phyloP scores from a whole-genome alignment of 257 asterid genomes.

The Solanum bulbocastanum region DNA sequence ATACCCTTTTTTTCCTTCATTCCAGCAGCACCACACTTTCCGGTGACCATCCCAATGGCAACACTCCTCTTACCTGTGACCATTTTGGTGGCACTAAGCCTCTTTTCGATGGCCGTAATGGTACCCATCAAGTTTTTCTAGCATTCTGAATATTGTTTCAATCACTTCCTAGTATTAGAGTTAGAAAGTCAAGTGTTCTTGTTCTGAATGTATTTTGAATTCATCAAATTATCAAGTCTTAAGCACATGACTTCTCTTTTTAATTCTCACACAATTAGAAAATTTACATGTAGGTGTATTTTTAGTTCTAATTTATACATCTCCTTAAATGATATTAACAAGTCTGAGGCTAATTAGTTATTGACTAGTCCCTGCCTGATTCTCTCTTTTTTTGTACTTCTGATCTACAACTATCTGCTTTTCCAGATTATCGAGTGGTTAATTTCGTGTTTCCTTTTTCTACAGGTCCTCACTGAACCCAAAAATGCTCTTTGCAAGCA shows the following conservation, averaged over 20 bases:
- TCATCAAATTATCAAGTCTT: not conserved
- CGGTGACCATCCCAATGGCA: not conserved
- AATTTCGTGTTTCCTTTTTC: not conserved
- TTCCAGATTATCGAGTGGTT: not conserved
- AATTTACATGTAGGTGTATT: not conserved
- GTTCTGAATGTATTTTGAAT: not conserved
- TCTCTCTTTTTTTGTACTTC: not conserved
- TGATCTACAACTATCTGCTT: not conserved
- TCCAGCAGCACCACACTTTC: not conserved
- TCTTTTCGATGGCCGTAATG: not conserved
- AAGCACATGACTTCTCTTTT: not conserved
- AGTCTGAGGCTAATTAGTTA: not conserved
- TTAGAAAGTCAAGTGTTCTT: not conserved
- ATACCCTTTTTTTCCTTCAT: not conserved
- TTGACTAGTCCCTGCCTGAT: not conserved
- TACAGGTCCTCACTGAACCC: constrained; percentile 75
- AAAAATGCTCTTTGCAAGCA: constrained; percentile 91
- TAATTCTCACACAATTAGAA: not conserved
- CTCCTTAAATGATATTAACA: not conserved
- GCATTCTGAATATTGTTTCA: not conserved
- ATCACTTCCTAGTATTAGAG: not conserved
- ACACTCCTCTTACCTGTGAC: not conserved
- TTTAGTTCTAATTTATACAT: not conserved
- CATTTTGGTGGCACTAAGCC: not conserved
- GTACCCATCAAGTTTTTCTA: not conserved